Evolutionary conservation across 306 rosid species (phyloP), one percentile per base, ranked within the genome.

Genomic region (Chamaecrista fasciculata): DNA sequence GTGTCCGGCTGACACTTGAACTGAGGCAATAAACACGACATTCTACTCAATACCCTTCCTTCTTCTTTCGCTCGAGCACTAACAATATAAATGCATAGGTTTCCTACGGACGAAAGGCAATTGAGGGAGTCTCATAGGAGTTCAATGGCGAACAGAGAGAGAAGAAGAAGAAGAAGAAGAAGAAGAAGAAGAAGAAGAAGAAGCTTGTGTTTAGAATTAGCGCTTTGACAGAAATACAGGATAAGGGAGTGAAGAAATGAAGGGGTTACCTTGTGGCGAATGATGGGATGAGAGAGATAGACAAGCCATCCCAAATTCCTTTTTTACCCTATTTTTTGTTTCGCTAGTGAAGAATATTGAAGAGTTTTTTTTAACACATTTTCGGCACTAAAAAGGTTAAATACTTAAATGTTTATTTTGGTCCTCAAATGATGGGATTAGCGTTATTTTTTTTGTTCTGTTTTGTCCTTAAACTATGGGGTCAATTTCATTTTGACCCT

Each of bases 11-110:
- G 82, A 64, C 87, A 85, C 69, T 84, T 90, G 80, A 90, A 85
- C 70, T 85, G 95, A 0, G 96, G 91, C 80, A 87, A 81, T 59
- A 90, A 82, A 81, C 91, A 90, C 47, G 94, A 90, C 96, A 90
- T 89, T 71, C 75, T 74, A 70, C 49, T 31, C 28, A 11, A 57
- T 28, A 29, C 25, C 39, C 46, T 19, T 4, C 39, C 46, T 19
- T 4, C 12, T 2, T 19, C 67, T 18, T 44, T 50, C 8, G 19
- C 23, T 36, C n/a, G 5, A 39, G 15, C 31, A 23, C 64, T 34
- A 34, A 9, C 19, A 19, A 49, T 18, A 63, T 34, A 26, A 64
- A 23, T 25, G n/a, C 18, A 19, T 46, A 44, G 58, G 19, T 5
- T 33, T 11, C 10, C 5, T 66, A 33, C 16, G 3, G 14, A 28